phyloP scores from a whole-genome alignment of 2,329 filamentous ascomycete genomes.

The Penicillium psychrosexuale region DNA sequence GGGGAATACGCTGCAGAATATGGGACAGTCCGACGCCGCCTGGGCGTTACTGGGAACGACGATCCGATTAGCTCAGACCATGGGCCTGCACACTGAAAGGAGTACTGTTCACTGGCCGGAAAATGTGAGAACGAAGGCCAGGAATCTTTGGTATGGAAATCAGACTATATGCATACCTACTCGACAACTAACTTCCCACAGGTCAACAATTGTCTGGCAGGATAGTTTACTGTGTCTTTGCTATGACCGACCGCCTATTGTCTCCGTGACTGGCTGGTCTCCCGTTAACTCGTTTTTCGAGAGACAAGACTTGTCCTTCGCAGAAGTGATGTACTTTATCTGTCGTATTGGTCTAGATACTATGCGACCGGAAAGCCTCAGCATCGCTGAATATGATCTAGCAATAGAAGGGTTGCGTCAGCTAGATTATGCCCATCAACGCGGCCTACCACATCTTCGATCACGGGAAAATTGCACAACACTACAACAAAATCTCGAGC shows the following conservation, averaged over 20 bases:
- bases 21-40: conserved; percentile 33
- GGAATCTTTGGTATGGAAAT: conserved; percentile 24
- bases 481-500: conserved; percentile 51
- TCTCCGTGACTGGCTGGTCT: conserved; percentile 26
- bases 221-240: conserved; percentile 36
- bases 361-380: conserved; percentile 46
- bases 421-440: conserved; percentile 47
- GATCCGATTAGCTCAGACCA: conserved; percentile 32
- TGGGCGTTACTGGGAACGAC: conserved; percentile 34
- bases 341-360: conserved; percentile 27
- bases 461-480: conserved; percentile 39
- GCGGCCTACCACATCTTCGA: conserved; percentile 51
- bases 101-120: conserved; percentile 25
- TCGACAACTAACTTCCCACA: conserved; percentile 3
- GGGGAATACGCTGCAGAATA: conserved; percentile 46
- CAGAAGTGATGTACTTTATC: conserved; percentile 28
- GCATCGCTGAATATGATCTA: conserved; percentile 7
- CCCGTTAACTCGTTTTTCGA: neutral
- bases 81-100: conserved; percentile 40
- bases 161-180: neutral
- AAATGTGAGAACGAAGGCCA: conserved; percentile 23
- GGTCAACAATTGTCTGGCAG: conserved; percentile 36
- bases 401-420: conserved; percentile 37
- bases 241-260: conserved; percentile 34
- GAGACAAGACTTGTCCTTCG: conserved; percentile 17